Percentiles rank a stretch among this genome's conserved stretches.
Conservation (phyloP, 2,329 filamentous ascomycete species). For the Pseudocercospora fuligena region DNA sequence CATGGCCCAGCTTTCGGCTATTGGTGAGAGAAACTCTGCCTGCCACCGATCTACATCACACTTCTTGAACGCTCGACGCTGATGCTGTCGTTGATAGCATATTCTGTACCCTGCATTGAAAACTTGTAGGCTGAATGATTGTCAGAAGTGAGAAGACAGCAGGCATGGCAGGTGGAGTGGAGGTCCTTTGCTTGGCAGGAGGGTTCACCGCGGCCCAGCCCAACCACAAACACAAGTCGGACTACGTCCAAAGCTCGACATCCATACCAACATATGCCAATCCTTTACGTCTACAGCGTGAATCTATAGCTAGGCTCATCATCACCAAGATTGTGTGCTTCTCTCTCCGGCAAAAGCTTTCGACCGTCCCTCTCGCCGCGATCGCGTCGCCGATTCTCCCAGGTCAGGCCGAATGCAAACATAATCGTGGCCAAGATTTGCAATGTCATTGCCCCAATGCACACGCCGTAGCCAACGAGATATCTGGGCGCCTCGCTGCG, state of each 20-base stretch:
- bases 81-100: too few species aligned
- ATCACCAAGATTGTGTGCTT: neutral
- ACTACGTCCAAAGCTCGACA: too few species aligned
- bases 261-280: neutral
- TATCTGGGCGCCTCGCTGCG: neutral
- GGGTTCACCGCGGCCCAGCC: neutral
- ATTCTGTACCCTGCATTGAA: neutral
- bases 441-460: neutral
- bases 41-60: neutral
- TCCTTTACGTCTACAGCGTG: neutral
- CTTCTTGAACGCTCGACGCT: too few species aligned
- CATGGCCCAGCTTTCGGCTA: too few species aligned
- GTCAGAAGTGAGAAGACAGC: neutral
- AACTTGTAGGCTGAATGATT: neutral
- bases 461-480: neutral
- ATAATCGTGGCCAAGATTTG: neutral
- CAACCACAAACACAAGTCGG: too few species aligned
- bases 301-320: neutral
- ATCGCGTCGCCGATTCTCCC: neutral
- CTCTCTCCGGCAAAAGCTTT: neutral
- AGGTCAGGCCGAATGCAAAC: neutral
- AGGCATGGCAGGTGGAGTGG: neutral
- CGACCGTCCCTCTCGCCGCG: neutral
- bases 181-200: neutral
- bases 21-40: too few species aligned